Evolutionary conservation across 495 filamentous ascomycete genomes (phyloP).

Genomic region (Lichenothelia convexa): DNA sequence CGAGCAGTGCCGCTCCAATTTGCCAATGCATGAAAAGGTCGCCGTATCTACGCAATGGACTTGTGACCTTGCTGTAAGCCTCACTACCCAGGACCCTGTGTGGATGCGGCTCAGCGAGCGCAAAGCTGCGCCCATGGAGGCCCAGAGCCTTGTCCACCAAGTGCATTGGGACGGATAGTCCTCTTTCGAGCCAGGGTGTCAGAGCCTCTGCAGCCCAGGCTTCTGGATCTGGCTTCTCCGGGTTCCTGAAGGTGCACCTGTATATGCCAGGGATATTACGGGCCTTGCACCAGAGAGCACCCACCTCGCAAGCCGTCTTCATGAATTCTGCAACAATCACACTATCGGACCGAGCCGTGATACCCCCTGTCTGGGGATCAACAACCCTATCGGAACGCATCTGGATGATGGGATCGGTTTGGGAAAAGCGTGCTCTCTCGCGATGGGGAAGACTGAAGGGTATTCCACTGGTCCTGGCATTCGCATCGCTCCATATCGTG

Average conservation of each 20-base stretch:
- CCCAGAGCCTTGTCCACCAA: constrained; percentile 20
- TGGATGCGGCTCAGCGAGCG: constrained; percentile 29
- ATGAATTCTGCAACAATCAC: constrained; percentile 45
- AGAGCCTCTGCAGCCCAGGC: constrained; percentile 18
- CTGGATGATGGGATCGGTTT: constrained; percentile 38
- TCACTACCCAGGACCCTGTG: constrained; percentile 47
- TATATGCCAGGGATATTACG: constrained; percentile 67
- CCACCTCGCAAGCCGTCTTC: constrained; percentile 57
- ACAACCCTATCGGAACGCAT: too few relatives aligned
- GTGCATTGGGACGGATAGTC: constrained; percentile 12
- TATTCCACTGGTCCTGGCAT: too few relatives aligned
- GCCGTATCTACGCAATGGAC: constrained; percentile 63
- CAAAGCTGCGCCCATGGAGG: constrained; percentile 32
- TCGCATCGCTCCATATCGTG: too few relatives aligned
- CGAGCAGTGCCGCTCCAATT: constrained; percentile 61
- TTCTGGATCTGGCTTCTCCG: constrained; percentile 26
- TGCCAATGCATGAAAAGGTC: constrained; percentile 87
- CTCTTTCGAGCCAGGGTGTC: constrained; percentile 14
- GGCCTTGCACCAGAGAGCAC: constrained; percentile 52
- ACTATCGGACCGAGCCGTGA: background rate
- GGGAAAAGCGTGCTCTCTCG: constrained; percentile 16
- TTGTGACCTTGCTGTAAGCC: constrained; percentile 64
- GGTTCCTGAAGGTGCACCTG: constrained; percentile 45
- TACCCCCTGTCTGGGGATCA: too few relatives aligned
- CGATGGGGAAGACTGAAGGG: constrained; percentile 11